Base-by-base conservation (phyloP, 257 asterid species). In the Nicotiana benthamiana region DNA sequence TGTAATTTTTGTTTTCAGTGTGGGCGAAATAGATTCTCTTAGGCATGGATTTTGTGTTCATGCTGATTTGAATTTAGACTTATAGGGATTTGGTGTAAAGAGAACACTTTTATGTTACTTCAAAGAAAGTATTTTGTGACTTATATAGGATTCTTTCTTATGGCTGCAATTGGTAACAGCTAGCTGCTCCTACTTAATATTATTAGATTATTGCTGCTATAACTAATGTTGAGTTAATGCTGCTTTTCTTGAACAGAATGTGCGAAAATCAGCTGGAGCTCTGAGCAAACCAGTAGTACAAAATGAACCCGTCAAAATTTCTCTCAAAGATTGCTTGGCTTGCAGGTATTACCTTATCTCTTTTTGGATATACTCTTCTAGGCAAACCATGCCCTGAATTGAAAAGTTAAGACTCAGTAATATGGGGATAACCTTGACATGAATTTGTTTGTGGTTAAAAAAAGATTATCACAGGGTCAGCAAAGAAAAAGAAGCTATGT, bases 281-380 rank as follows among this genome's bases (percentile, higher is more conserved):
- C 86, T 92, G 70, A 89, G 91, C 43, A 90, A 91, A 83, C 83
- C 88, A 32, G 43, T 18, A 15, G 90, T 77, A 61, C 86, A 85
- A 89, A 86, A 82, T 46, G 99, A 94, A 63, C 96, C 99, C 0
- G 97, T 94, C 72, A 96, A 90, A 89, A 96, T 96, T 62, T 96
- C 99, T 4, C 96, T 96, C 53, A 96, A 96, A 85, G 98, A 93
- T 83, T 94, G 99, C 84, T 93, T 96, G 75, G 99, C 98, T 0
- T 96, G 99, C 97, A 96, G 99, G 99, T 93, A 81, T 61, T 34
- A 27, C 54, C 51, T 64, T 18, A 80, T 51, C 17, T 34, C 22
- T 75, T 54, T 60, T 57, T 2, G 20, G 77, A 46, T 75, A 7
- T 46, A 26, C 34, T 66, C 20, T 63, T 75, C 30, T 22, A 18